Base-by-base conservation (phyloP, 768 basidiomycete genomes). In the Leccinum barrowsii region DNA sequence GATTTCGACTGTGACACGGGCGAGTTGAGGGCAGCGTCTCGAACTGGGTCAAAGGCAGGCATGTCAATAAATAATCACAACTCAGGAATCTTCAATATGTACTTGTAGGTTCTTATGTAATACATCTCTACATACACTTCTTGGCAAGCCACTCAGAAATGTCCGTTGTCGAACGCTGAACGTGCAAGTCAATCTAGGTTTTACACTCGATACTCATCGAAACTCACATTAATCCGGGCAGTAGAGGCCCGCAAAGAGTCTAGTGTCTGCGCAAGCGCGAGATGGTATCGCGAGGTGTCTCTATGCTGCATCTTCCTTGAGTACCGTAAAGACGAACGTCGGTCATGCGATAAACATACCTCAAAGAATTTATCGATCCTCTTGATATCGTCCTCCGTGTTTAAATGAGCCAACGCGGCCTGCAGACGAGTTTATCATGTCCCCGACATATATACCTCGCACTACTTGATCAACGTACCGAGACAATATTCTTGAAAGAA, bases 11-110 rank as follows among this genome's bases (percentile, higher is more conserved):
- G 78, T 42, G 80, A 78, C 65, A 84, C 72, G 30, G 89, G 89
- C 46, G 87, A 89, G 74, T 89, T 89, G 66, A 89, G 82, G 67
- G 90, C 87, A 61, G 90, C 90, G 80, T 92, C 90, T 72, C 90
- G 83, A 61, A 92, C 89, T 67, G 90, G 89, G 80, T 92, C 90
- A 80, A 91, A 90, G 65, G 89, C 71, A 53, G 71, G 71, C 71
- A 73, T 73, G 34, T 64, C 57, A 70, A 35, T 51, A 56, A 51
- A 56, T 51, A 54, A 65, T 67, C 54, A 50, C 60, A 21, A 13
- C 47, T 17, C 11, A 5, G 5, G 7, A 21, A 13, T 22, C 8
- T n/a, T 12, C 19, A n/a, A 8, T 30, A 11, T 19, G 30, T 32
- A 32, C 30, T 32, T 11, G 30, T 32, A 32, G 30, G 4, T 35